These are phyloP conservation scores for Penicillium nucicola DNA, from an alignment of 495 filamentous ascomycete genomes.

Conservation along the genomic window DNA sequence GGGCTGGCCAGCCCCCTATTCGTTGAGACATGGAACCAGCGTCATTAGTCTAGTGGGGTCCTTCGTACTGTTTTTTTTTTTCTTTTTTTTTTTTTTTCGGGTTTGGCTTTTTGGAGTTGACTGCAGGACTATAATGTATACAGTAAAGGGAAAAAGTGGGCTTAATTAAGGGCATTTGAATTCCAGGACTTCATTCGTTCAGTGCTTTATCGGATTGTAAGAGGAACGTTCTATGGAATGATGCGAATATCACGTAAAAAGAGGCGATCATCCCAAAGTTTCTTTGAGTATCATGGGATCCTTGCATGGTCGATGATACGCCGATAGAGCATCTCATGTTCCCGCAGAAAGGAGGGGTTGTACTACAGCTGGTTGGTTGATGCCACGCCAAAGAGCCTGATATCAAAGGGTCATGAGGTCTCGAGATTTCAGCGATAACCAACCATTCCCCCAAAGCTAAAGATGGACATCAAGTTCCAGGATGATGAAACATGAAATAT, in stretches of 20 bases:
- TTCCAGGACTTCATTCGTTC: neutral
- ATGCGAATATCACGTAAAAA: conserved; percentile 16
- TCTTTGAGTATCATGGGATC: conserved; percentile 16
- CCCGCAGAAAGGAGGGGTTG: conserved; percentile 9
- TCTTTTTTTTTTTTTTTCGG: too few species aligned
- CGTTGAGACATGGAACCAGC: neutral
- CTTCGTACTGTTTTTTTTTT: neutral
- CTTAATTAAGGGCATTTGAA: conserved; percentile 23
- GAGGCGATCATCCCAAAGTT: neutral
- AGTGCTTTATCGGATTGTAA: neutral
- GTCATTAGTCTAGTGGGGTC: conserved; percentile 4
- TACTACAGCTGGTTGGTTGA: conserved; percentile 16
- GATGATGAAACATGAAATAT: conserved; percentile 6
- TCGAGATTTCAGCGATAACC: conserved; percentile 1
- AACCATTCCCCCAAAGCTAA: conserved; percentile 2
- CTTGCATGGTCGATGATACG: conserved; percentile 15
- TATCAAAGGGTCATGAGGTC: conserved; percentile 16
- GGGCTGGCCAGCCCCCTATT: conserved; percentile 9
- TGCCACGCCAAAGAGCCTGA: conserved; percentile 23
- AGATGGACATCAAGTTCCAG: neutral
- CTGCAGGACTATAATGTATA: neutral
- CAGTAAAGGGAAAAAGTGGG: conserved; percentile 14
- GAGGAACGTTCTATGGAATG: conserved; percentile 3
- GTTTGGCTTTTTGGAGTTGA: too few species aligned
- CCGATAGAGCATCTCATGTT: conserved; percentile 6